Evolutionary conservation across 179 eudicot genomes (phyloP).

Genomic region (Silene coronaria): DNA sequence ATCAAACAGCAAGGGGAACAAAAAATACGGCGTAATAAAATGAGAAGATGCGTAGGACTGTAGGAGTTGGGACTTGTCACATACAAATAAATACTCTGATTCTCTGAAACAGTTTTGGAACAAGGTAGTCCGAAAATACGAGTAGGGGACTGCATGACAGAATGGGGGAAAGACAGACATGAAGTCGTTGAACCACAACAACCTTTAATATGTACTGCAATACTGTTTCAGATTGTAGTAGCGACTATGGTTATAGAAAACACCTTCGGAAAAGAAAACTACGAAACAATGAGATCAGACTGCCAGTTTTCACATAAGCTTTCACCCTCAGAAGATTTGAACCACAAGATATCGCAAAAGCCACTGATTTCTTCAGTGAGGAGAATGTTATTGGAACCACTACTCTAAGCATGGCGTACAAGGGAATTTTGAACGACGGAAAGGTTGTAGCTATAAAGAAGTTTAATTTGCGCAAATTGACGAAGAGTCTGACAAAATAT

Average conservation of each 20-base stretch:
- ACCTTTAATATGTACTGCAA: not conserved
- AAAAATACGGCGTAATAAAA: too few relatives aligned
- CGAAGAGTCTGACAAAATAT: not conserved
- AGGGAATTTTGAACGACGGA: not conserved
- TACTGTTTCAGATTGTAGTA: not conserved
- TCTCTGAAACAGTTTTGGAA: too few relatives aligned
- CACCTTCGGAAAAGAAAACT: not conserved
- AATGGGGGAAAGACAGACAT: too few relatives aligned
- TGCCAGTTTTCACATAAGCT: not conserved
- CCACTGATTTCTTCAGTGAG: not conserved
- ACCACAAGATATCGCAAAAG: not conserved
- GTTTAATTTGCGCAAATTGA: not conserved
- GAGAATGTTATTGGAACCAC: not conserved
- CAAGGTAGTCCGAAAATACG: too few relatives aligned
- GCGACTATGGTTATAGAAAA: not conserved
- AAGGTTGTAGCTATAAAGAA: not conserved
- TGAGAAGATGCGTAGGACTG: too few relatives aligned
- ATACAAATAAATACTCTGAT: too few relatives aligned
- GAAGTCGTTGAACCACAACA: too few relatives aligned
- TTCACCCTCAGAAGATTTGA: not conserved
- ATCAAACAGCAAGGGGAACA: too few relatives aligned
- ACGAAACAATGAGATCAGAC: not conserved
- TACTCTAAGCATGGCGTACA: not conserved
- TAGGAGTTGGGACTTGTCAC: too few relatives aligned
- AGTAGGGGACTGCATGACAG: too few relatives aligned